Evolutionary conservation across 169 alveolate species (phyloP).

Genomic region (Blepharisma undulans): DNA sequence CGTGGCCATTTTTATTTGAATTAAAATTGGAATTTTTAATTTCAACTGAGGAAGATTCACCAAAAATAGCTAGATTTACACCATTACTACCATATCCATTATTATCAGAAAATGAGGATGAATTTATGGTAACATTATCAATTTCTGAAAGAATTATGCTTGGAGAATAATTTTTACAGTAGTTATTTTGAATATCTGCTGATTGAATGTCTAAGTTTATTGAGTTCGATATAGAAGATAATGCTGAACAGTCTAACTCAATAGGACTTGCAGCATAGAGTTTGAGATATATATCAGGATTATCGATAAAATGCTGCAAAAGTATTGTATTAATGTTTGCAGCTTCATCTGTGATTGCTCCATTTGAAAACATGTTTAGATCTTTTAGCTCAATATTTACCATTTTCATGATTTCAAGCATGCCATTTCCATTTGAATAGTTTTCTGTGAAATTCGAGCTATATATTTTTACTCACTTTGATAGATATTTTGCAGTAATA

Average conservation of each 20-base stretch:
- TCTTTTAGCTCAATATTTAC: too few relatives aligned
- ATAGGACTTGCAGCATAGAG: neutral
- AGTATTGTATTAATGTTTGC: too few relatives aligned
- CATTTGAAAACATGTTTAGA: too few relatives aligned
- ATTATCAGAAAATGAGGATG: too few relatives aligned
- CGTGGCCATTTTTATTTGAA: too few relatives aligned
- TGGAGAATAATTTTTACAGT: neutral
- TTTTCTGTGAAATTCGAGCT: neutral
- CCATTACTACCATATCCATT: too few relatives aligned
- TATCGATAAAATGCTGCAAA: neutral
- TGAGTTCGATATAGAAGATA: neutral
- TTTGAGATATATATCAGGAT: neutral
- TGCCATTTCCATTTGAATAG: neutral
- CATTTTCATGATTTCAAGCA: neutral
- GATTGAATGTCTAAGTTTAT: neutral
- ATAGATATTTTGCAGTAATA: neutral
- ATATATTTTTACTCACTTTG: neutral
- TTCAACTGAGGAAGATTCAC: too few relatives aligned
- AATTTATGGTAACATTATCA: too few relatives aligned
- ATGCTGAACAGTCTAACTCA: neutral
- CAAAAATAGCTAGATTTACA: too few relatives aligned
- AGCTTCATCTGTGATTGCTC: too few relatives aligned
- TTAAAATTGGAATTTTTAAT: too few relatives aligned
- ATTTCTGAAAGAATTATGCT: too few relatives aligned
- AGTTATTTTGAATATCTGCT: neutral